Conservation (phyloP, 1,284 basidiomycete genomes). For the Leccinum solheimii region DNA sequence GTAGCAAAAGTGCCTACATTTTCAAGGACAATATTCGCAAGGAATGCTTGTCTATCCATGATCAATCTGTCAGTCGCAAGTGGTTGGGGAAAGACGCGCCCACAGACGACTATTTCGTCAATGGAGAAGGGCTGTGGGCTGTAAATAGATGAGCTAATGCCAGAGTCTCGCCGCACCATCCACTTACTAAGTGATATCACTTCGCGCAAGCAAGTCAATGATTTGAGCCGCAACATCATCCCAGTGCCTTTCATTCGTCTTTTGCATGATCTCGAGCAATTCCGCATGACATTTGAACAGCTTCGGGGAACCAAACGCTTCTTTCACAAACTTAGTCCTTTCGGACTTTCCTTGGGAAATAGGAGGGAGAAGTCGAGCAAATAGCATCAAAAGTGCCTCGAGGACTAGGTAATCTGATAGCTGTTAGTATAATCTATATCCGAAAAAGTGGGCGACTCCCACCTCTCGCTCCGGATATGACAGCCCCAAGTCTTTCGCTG, state of each 20-base stretch:
- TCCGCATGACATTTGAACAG: constrained; percentile 36
- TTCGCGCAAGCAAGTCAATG: constrained; percentile 46
- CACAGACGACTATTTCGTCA: constrained; percentile 42
- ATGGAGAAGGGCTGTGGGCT: constrained; percentile 64
- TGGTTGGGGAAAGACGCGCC: constrained; percentile 34
- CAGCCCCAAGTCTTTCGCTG: constrained; percentile 37
- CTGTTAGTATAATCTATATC: constrained; percentile 4
- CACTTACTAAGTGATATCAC: constrained; percentile 51
- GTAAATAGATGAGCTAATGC: constrained; percentile 4
- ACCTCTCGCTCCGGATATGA: constrained; percentile 38
- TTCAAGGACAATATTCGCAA: constrained; percentile 45
- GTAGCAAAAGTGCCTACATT: constrained; percentile 20
- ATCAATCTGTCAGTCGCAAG: constrained; percentile 47
- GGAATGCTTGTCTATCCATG: constrained; percentile 51
- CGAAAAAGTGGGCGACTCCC: background rate
- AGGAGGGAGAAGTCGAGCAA: constrained; percentile 56
- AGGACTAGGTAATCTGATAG: constrained; percentile 53
- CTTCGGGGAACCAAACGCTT: constrained; percentile 46
- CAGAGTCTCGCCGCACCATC: background rate
- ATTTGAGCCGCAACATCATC: constrained; percentile 51
- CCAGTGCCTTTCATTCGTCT: constrained; percentile 49
- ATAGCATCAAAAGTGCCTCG: constrained; percentile 55
- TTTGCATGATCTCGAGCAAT: constrained; percentile 45
- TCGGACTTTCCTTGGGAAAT: constrained; percentile 37
- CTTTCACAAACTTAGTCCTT: constrained; percentile 48